Evolutionary conservation across 1,284 basidiomycete genomes (phyloP).

Genomic region (Ganoderma lingzhi): DNA sequence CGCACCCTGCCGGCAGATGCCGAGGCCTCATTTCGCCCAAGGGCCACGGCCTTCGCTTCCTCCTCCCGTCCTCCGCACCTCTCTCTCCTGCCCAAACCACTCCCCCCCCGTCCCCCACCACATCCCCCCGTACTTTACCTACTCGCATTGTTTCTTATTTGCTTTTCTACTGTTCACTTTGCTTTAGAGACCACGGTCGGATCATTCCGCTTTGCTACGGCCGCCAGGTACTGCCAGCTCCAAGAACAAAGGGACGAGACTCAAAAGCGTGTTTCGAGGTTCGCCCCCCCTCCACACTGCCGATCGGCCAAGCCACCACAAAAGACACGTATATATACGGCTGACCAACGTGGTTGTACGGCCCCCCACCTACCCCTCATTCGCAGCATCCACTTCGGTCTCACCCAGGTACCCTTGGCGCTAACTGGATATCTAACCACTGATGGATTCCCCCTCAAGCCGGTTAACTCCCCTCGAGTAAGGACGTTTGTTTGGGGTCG

Average conservation of each 20-base stretch:
- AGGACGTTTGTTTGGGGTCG: neutral
- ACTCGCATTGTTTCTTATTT: neutral
- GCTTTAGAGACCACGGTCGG: slow-evolving; percentile 8
- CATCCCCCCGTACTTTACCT: neutral
- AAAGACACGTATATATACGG: neutral
- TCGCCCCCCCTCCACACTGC: neutral
- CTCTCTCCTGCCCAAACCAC: slow-evolving; percentile 17
- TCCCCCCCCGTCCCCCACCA: slow-evolving; percentile 10
- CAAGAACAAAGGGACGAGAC: slow-evolving; percentile 11
- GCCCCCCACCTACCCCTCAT: neutral
- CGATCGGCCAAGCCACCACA: neutral
- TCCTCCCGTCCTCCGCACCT: slow-evolving; percentile 26
- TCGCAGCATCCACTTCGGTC: neutral
- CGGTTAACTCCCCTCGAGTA: slow-evolving; percentile 10
- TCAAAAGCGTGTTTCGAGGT: slow-evolving; percentile 14
- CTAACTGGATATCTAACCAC: slow-evolving; percentile 8
- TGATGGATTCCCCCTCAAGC: slow-evolving; percentile 11
- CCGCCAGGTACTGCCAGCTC: slow-evolving; percentile 1
- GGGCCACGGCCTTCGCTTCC: slow-evolving; percentile 8
- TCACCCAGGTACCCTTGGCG: neutral
- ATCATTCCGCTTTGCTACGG: neutral
- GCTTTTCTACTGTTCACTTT: neutral
- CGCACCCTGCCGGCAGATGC: slow-evolving; percentile 27
- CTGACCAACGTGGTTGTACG: neutral
- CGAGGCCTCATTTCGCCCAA: slow-evolving; percentile 19